Conservation (phyloP, 164 flowering plant genomes). For the Vitis rupestris region DNA sequence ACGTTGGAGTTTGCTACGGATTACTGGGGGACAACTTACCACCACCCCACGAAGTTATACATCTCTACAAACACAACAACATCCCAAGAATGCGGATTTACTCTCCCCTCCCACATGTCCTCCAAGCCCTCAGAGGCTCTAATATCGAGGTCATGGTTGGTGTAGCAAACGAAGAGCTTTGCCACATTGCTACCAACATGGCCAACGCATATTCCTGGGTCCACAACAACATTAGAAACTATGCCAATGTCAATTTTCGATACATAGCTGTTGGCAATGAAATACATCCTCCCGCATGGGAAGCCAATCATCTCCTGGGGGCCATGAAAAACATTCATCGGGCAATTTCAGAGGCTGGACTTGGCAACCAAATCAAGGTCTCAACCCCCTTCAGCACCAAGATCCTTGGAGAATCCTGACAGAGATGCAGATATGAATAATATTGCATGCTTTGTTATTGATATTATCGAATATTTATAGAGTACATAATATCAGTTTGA, state of each 20-base stretch:
- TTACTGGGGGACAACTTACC: slow-evolving; percentile 26
- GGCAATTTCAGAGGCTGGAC: slow-evolving; percentile 13
- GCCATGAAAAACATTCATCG: slow-evolving; percentile 26
- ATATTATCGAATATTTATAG: too few species aligned
- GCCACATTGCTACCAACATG: slow-evolving; percentile 22
- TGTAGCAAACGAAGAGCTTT: slow-evolving; percentile 28
- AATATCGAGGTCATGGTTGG: slow-evolving; percentile 39
- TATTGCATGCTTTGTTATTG: too few species aligned
- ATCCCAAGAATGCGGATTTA: slow-evolving; percentile 2
- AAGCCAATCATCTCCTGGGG: slow-evolving; percentile 27
- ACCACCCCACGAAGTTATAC: background rate
- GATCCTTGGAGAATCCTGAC: slow-evolving; percentile 11
- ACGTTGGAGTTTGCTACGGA: slow-evolving; percentile 35
- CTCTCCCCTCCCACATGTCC: slow-evolving; percentile 22
- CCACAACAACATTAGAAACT: slow-evolving; percentile 30
- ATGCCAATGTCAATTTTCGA: slow-evolving; percentile 22
- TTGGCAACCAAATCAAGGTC: slow-evolving; percentile 18
- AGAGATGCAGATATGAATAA: too few species aligned
- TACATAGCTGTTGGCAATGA: slow-evolving; percentile 54
- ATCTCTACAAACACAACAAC: too few species aligned
- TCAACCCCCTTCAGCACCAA: slow-evolving; percentile 18
- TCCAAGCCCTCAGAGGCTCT: slow-evolving; percentile 40
- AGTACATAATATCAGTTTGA: too few species aligned
- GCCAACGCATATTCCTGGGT: slow-evolving; percentile 40
- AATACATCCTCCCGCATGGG: slow-evolving; percentile 14